Base-by-base conservation (phyloP, 176 grass and related monocot genomes). In the Saccharum spontaneum region DNA sequence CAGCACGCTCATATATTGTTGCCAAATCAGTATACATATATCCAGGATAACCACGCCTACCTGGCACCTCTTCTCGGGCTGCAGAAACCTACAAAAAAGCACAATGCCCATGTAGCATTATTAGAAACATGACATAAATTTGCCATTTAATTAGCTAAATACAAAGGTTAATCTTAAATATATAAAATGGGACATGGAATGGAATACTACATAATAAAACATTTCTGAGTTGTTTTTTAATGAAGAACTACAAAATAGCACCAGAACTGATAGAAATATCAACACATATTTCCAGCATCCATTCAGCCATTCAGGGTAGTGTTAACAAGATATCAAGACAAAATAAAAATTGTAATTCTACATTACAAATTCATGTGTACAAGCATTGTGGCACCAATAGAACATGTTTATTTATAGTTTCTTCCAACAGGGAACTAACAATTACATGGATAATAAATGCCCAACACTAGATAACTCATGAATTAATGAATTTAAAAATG, bases 1-100 rank as follows among this genome's bases (percentile, higher is more conserved):
- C 97, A 86, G 97, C 97, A 73, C 97, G 93, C 84, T 99, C 97
- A 86, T 96, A 99, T 90, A 99, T 99, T 33, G 97, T 99, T 57
- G 97, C 97, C 67, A 99, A 85, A 92, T 99, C 97, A 45, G 97
- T 99, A 82, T 99, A 99, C 97, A 99, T 99, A 82, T 99, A 99
- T 61, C 97, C 97, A 79, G 97, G 97, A 91, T 99, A 99, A 84
- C 97, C 97, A 92, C 97, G 97, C 78, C 97, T 89, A 90, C 97
- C 97, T 44, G 97, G 97, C 37, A 99, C 97, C 86, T 99, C 97
- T 82, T 99, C 97, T 88, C 97, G 86, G 63, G 97, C 97, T 33
- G 97, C 97, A 79, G 97, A 99, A 34, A 99, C 97, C 97, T 99
- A 65, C 22, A 80, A 60, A 75, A 13, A 13, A 62, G 50, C 17